A percentile compares a stretch with the other conserved stretches of the same genome.
Conservation (phyloP, 202 grass and related monocot species). For the Setaria viridis region DNA sequence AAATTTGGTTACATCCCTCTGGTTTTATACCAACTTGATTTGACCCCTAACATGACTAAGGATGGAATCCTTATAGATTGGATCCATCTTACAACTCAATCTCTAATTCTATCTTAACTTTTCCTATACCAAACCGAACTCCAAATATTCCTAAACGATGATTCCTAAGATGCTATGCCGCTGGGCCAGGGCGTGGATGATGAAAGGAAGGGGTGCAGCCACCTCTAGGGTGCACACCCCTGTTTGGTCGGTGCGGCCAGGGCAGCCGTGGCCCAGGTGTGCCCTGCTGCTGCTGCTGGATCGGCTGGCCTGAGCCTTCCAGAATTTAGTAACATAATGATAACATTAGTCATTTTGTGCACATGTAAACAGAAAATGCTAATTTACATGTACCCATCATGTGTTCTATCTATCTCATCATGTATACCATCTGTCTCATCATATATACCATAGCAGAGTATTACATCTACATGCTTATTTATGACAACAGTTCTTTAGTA, state of each 20-base stretch:
- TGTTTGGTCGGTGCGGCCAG: too few relatives aligned
- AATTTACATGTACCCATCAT: constrained; percentile 16
- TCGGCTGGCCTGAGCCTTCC: not conserved
- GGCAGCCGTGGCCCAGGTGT: not conserved
- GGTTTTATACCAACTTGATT: too few relatives aligned
- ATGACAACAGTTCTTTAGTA: not conserved
- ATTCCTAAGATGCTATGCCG: too few relatives aligned
- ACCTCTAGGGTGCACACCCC: too few relatives aligned
- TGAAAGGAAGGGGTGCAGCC: too few relatives aligned
- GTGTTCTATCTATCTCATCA: constrained; percentile 9
- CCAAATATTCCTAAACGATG: too few relatives aligned
- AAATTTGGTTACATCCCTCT: not conserved
- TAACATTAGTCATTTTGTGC: not conserved
- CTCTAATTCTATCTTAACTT: too few relatives aligned
- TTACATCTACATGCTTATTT: constrained; percentile 13
- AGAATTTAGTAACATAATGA: constrained; percentile 22
- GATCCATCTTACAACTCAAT: too few relatives aligned
- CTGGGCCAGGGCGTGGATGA: too few relatives aligned
- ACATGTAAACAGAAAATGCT: not conserved
- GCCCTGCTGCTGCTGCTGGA: not conserved
- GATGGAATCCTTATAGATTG: not conserved
- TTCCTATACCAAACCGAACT: too few relatives aligned
- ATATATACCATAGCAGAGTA: constrained; percentile 10
- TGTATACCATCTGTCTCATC: not conserved
- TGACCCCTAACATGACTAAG: not conserved